Conservation (phyloP, 2,329 filamentous ascomycete species). For the Hymenoscyphus repandus region DNA sequence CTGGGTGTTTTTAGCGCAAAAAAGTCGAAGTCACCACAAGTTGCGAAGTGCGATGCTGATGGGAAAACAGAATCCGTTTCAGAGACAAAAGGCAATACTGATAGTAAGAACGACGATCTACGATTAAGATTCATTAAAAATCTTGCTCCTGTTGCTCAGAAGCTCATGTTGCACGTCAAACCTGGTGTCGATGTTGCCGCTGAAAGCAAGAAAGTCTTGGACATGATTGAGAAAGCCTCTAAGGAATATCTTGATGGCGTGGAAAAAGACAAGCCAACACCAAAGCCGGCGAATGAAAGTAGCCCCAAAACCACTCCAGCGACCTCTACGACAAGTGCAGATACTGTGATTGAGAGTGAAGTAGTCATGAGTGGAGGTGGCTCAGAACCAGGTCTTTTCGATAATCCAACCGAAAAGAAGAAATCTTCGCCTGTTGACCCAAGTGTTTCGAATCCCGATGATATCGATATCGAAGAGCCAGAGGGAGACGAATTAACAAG, state of each 20-base stretch:
- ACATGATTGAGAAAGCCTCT: conserved; percentile 46
- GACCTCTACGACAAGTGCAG: conserved; percentile 14
- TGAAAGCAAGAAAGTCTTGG: conserved; percentile 43
- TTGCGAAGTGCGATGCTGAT: conserved; percentile 2
- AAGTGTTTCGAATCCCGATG: conserved; percentile 30
- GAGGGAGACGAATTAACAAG: conserved; percentile 23
- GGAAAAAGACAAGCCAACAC: not conserved
- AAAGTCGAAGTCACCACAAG: conserved; percentile 17
- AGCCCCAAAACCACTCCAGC: conserved; percentile 20
- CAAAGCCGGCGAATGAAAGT: conserved; percentile 11
- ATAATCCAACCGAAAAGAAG: conserved; percentile 15
- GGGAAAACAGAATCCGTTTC: conserved; percentile 17
- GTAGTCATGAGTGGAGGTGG: conserved; percentile 9
- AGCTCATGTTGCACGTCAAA: conserved; percentile 39
- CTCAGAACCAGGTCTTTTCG: conserved; percentile 22
- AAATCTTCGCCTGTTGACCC: conserved; percentile 11
- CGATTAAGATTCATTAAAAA: conserved; percentile 34
- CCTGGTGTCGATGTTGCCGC: conserved; percentile 30
- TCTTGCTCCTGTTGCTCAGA: conserved; percentile 35
- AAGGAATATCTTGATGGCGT: conserved; percentile 40
- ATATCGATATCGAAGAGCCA: conserved; percentile 29
- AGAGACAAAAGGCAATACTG: not conserved
- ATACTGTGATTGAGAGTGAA: conserved; percentile 8
- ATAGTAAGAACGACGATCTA: conserved; percentile 22
- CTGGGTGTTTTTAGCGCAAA: conserved; percentile 43